Conservation (phyloP, 805 yeast genomes). For the Yamadazyma insecticola region DNA sequence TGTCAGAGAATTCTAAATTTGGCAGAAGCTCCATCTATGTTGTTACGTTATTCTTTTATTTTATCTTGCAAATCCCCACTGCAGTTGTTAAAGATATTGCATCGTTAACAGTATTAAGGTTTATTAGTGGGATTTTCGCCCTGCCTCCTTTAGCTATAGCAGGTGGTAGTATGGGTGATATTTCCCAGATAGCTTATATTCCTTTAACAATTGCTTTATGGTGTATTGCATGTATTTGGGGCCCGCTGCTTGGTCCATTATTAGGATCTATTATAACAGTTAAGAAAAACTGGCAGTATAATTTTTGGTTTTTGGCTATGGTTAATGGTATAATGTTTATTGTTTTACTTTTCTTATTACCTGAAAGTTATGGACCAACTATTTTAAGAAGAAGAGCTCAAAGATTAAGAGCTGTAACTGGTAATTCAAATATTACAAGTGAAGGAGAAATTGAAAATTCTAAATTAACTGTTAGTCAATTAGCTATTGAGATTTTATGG, state of each 20-base stretch:
- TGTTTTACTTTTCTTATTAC: conserved; percentile 35
- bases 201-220: conserved; percentile 48
- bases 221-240: conserved; percentile 51
- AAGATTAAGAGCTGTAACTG: conserved; percentile 46
- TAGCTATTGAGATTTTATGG: conserved; percentile 34
- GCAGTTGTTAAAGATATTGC: conserved; percentile 50
- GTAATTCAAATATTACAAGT: conserved; percentile 39
- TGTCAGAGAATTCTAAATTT: conserved; percentile 50
- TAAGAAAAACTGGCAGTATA: conserved; percentile 62
- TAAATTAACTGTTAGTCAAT: conserved; percentile 14
- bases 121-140: conserved; percentile 51
- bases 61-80: conserved; percentile 52
- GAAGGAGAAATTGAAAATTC: conserved; percentile 33
- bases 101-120: conserved; percentile 47
- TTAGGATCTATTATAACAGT: no score
- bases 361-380: conserved; percentile 45
- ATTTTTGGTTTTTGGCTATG: conserved; percentile 48
- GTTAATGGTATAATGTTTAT: conserved; percentile 34
- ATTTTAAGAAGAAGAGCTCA: conserved; percentile 44
- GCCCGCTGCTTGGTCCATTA: conserved; percentile 56
- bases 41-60: conserved; percentile 44
- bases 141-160: conserved; percentile 58
- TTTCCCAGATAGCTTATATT: conserved; percentile 35
- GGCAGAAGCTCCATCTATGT: conserved; percentile 54
- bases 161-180: conserved; percentile 53